Conservation (phyloP, 371 early-diverging fungal genomes). For the Apophysomyces sp. region DNA sequence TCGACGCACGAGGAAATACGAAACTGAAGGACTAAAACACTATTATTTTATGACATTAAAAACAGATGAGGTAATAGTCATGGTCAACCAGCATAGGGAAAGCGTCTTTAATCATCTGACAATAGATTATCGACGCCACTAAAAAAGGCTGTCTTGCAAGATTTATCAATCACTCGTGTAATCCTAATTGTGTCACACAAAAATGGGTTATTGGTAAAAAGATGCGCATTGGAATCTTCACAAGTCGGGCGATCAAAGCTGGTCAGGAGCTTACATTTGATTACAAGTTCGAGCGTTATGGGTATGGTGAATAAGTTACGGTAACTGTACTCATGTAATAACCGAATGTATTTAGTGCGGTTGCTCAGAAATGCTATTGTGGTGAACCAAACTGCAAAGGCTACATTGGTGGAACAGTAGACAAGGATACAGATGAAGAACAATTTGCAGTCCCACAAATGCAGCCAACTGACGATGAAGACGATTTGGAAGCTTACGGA, state of each 20-base stretch:
- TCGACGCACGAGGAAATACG: conserved; percentile 78
- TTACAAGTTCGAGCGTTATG: conserved; percentile 85
- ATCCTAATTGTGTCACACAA: conserved; percentile 82
- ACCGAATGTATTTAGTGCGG: conserved; percentile 49
- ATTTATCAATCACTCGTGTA: conserved; percentile 91
- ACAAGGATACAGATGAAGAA: conserved; percentile 1
- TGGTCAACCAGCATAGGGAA: neutral
- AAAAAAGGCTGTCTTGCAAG: conserved; percentile 82
- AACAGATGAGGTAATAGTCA: conserved; percentile 78
- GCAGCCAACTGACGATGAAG: conserved; percentile 4
- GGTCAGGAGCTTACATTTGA: conserved; percentile 92
- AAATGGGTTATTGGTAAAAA: conserved; percentile 82
- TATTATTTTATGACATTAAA: conserved; percentile 96
- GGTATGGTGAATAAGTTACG: conserved; percentile 24
- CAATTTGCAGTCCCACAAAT: neutral
- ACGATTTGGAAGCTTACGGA: conserved; percentile 2
- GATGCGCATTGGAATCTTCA: conserved; percentile 80
- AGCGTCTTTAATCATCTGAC: neutral
- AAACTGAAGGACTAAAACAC: conserved; percentile 76
- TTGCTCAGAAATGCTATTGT: conserved; percentile 91
- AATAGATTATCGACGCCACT: conserved; percentile 85
- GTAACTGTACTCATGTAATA: neutral
- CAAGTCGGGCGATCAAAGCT: conserved; percentile 59
- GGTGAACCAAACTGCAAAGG: conserved; percentile 86
- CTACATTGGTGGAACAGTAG: conserved; percentile 76